Evolutionary conservation across 306 rosid genomes (phyloP).

Genomic region (Cucumis hystrix): DNA sequence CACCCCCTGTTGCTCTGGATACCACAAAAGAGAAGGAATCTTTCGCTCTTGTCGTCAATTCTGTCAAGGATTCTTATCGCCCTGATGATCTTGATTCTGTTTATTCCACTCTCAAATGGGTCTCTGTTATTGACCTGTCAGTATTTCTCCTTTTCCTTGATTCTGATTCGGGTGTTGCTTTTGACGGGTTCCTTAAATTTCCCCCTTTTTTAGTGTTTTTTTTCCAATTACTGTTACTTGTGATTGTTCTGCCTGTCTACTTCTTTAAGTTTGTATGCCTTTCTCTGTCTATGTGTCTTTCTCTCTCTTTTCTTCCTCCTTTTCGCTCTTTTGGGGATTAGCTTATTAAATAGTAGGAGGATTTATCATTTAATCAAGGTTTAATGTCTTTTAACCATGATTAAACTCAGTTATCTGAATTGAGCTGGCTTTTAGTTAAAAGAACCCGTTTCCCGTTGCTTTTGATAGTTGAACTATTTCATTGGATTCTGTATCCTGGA

Average conservation of each 20-base stretch:
- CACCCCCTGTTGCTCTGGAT: constrained; percentile 75
- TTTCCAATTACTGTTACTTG: constrained; percentile 3
- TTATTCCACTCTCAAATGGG: constrained; percentile 68
- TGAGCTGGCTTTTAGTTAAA: background rate
- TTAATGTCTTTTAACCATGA: background rate
- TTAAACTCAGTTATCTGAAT: background rate
- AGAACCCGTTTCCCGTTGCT: background rate
- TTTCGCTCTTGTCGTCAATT: constrained; percentile 47
- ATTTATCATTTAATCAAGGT: background rate
- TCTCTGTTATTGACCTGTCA: constrained; percentile 90
- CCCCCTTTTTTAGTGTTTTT: background rate
- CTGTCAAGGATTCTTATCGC: constrained; percentile 36
- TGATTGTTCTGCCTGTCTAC: background rate
- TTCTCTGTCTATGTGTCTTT: background rate
- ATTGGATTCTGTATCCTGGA: background rate
- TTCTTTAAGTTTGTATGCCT: background rate
- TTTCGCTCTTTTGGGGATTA: background rate
- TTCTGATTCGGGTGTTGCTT: constrained; percentile 1
- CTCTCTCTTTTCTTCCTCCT: too few relatives aligned
- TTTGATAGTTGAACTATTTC: background rate
- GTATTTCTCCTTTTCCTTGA: constrained; percentile 13
- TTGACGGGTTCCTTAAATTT: background rate
- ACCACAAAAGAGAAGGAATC: constrained; percentile 60
- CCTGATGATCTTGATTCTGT: constrained; percentile 80
- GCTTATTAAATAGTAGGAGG: background rate